A percentile compares a stretch with the other conserved stretches of the same genome.
Conservation (phyloP, 345 rosid genomes). For the Fremontodendron californicum region DNA sequence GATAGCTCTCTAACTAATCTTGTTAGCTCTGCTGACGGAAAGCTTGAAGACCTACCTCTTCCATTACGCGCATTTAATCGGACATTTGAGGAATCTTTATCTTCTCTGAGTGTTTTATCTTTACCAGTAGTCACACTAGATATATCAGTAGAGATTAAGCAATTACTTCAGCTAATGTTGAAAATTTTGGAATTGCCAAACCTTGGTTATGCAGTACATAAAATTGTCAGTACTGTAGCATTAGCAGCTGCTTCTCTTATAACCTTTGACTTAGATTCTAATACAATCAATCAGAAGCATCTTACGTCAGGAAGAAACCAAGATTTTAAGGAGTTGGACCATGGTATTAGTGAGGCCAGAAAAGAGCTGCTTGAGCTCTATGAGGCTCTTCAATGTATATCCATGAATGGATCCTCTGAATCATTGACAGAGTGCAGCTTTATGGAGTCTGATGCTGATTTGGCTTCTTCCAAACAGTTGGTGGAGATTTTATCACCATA, state of each 20-base stretch:
- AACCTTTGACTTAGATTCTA: conserved; percentile 36
- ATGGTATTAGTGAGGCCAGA: conserved; percentile 43
- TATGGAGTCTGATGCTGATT: conserved; percentile 51
- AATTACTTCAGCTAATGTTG: conserved; percentile 56
- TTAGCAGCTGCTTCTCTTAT: conserved; percentile 56
- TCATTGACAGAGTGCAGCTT: conserved; percentile 34
- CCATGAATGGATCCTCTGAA: conserved; percentile 40
- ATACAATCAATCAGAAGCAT: conserved; percentile 38
- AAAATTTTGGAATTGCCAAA: conserved; percentile 55
- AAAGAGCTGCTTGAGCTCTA: conserved; percentile 52
- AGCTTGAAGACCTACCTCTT: conserved; percentile 89
- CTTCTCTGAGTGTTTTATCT: conserved; percentile 62
- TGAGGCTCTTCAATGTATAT: conserved; percentile 38
- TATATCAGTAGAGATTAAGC: conserved; percentile 65
- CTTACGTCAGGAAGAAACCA: conserved; percentile 33
- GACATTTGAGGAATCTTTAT: conserved; percentile 62
- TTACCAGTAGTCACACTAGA: conserved; percentile 50
- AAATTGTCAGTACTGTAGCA: conserved; percentile 48
- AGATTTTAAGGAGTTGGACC: conserved; percentile 40
- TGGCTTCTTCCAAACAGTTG: conserved; percentile 60
- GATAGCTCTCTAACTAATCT: conserved; percentile 83
- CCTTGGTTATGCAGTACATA: conserved; percentile 44
- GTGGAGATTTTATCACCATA: conserved; percentile 52
- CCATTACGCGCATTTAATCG: conserved; percentile 63
- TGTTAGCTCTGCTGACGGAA: conserved; percentile 83